Base-by-base conservation (phyloP, 768 basidiomycete species). In the Pleurotus tuber-regium region DNA sequence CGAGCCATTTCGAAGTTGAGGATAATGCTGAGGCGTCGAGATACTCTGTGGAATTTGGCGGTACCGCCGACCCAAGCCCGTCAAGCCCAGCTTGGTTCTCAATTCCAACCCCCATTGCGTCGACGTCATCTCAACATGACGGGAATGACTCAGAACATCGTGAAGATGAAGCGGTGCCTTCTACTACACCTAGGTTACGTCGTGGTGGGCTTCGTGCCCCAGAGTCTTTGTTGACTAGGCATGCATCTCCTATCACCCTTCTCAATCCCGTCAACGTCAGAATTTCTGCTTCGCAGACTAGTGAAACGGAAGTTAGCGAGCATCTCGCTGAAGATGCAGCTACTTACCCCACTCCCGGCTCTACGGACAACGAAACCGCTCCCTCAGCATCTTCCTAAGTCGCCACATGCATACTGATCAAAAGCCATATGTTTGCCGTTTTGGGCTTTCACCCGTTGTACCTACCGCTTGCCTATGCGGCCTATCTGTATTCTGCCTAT, bases 151-250 rank as follows among this genome's bases (percentile, higher is more conserved):
- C 65, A 2, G 71, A 71, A 57, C 54, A 61, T 28, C 68, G 60
- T 50, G 72, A 74, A 7, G 70, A 72, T 18, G 53, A 57, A 41
- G 57, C 44, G n/a, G 61, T 51, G 16, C 60, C 62, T 14, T 63
- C 61, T 11, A 59, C 63, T 53, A 64, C 60, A 5, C 83, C 86
- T 3, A 77, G 84, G 35, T 67, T 87, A 36, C 79, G 86, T 42
- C 78, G 86, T 2, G 84, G 86, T n/a, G 82, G 84, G 2, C 61
- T 87, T 4, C 78, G 80, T 4, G 78, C 85, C 4, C 83, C 84
- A 0, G 87, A 88, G 58, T 77, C 80, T 1, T 65, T 84, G 56
- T 60, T 84, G 2, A 65, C 78, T 12, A 74, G 77, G 25, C 72
- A 75, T 56, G 64, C 68, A 12, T 78, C 78, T 11, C 76, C 56